phyloP scores from a whole-genome alignment of 495 filamentous ascomycete genomes.

The Penicillium odoratum region DNA sequence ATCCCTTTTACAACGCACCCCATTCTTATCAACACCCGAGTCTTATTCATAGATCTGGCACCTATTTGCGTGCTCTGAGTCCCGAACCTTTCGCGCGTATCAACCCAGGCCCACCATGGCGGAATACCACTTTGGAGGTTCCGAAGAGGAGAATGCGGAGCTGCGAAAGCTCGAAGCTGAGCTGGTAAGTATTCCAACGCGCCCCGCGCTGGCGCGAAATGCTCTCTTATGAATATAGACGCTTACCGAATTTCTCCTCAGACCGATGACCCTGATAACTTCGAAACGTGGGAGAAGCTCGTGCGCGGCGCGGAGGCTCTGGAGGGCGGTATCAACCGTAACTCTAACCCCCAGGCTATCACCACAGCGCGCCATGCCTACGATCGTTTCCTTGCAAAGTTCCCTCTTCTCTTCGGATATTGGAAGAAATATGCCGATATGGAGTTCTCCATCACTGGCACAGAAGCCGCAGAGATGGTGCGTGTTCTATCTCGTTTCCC shows the following conservation, averaged over 20 bases:
- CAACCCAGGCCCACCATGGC: conserved; percentile 15
- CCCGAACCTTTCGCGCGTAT: not conserved
- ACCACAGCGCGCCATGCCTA: conserved; percentile 79
- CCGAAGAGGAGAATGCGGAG: conserved; percentile 84
- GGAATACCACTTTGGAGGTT: conserved; percentile 69
- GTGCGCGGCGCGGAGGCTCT: conserved; percentile 77
- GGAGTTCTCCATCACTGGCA: conserved; percentile 94
- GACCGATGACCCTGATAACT: conserved; percentile 82
- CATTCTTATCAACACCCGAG: conserved; percentile 19
- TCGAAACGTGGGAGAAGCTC: conserved; percentile 93
- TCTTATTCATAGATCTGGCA: conserved; percentile 9
- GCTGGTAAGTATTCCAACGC: conserved; percentile 54
- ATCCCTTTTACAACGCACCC: conserved; percentile 4
- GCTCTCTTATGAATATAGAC: conserved; percentile 1
- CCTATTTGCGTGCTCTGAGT: not conserved
- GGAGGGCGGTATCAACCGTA: conserved; percentile 92
- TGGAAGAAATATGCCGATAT: conserved; percentile 99
- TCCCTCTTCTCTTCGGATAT: conserved; percentile 94
- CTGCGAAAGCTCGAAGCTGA: conserved; percentile 74
- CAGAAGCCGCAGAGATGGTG: conserved; percentile 98
- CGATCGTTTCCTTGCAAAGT: conserved; percentile 92
- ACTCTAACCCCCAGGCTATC: conserved; percentile 93
- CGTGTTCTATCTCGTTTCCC: not conserved
- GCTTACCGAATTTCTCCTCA: conserved; percentile 15
- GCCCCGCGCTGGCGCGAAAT: not conserved